Evolutionary conservation across 2,329 filamentous ascomycete species (phyloP).

Genomic region (Xylariaceae sp.): DNA sequence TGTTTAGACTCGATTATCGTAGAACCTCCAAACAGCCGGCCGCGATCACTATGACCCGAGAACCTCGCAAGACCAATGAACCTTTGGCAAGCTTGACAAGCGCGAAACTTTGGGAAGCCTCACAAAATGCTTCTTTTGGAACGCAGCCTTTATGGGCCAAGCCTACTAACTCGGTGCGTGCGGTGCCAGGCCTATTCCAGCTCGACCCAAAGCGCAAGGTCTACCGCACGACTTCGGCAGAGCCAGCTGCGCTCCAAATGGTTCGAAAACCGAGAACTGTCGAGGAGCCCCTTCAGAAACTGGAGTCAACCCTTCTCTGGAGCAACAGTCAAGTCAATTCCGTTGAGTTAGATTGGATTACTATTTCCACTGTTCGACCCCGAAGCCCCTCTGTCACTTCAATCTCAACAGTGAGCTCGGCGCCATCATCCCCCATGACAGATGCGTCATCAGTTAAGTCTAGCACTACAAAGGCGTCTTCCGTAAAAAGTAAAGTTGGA

Average conservation of each 20-base stretch:
- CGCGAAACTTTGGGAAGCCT: constrained; percentile 26
- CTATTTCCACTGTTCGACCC: constrained; percentile 30
- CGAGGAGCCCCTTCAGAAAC: constrained; percentile 25
- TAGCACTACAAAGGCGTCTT: constrained; percentile 25
- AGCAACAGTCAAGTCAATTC: constrained; percentile 9
- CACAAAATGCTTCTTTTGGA: constrained; percentile 1
- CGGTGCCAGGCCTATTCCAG: constrained; percentile 33
- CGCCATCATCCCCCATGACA: constrained; percentile 22
- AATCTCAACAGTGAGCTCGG: constrained; percentile 22
- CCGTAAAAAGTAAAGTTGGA: constrained; percentile 18
- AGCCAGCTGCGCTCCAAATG: constrained; percentile 41
- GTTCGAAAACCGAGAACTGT: constrained; percentile 38
- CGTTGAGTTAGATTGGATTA: constrained; percentile 34
- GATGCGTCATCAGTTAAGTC: constrained; percentile 27
- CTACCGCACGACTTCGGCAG: constrained; percentile 38
- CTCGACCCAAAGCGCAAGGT: constrained; percentile 35
- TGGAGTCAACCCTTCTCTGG: constrained; percentile 34
- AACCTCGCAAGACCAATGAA: constrained; percentile 16
- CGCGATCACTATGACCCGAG: constrained; percentile 15
- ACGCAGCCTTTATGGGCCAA: constrained; percentile 23
- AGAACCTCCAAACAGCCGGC: constrained; percentile 23
- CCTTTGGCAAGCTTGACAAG: constrained; percentile 17
- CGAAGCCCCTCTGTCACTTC: constrained; percentile 28
- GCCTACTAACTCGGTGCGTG: background rate
- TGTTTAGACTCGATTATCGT: constrained; percentile 16